Evolutionary conservation across 176 grass and related monocot genomes (phyloP).

Genomic region (Oryza coarctata): DNA sequence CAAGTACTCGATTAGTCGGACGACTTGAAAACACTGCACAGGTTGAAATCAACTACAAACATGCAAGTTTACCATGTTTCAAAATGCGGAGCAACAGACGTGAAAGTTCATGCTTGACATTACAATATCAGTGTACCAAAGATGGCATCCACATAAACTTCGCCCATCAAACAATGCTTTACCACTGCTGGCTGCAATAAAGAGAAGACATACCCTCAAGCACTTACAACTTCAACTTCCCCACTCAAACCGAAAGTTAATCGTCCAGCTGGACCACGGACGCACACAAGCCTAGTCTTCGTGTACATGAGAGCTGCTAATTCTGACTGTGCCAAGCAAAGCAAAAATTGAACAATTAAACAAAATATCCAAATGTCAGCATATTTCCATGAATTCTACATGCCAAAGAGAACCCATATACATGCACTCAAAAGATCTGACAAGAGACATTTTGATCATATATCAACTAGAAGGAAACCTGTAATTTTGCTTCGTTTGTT

Average conservation of each 20-base stretch:
- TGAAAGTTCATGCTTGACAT: not conserved
- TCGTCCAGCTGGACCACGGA: conserved; percentile 77
- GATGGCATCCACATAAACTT: not conserved
- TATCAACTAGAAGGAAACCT: conserved; percentile 52
- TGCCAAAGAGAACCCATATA: not conserved
- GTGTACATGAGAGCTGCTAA: conserved; percentile 97
- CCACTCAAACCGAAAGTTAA: conserved; percentile 78
- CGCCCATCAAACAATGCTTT: conserved; percentile 14
- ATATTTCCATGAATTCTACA: conserved; percentile 23
- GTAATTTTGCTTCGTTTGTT: conserved; percentile 96
- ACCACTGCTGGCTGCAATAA: not conserved
- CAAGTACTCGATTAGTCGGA: too few species aligned
- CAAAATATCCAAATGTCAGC: conserved; percentile 17
- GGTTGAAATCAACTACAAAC: not conserved
- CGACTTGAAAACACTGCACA: too few species aligned
- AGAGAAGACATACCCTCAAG: conserved; percentile 65
- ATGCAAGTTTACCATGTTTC: not conserved
- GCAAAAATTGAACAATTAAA: conserved; percentile 28
- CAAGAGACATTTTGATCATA: conserved; percentile 2
- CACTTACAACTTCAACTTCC: conserved; percentile 99
- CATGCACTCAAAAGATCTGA: conserved; percentile 4
- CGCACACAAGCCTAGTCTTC: conserved; percentile 92
- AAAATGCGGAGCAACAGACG: not conserved
- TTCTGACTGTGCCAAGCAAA: conserved; percentile 60
- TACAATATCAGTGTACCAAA: not conserved